These are phyloP conservation scores for Juglanconis sp. DNA, from an alignment of 2,329 filamentous ascomycete species.

Conservation along the genomic window DNA sequence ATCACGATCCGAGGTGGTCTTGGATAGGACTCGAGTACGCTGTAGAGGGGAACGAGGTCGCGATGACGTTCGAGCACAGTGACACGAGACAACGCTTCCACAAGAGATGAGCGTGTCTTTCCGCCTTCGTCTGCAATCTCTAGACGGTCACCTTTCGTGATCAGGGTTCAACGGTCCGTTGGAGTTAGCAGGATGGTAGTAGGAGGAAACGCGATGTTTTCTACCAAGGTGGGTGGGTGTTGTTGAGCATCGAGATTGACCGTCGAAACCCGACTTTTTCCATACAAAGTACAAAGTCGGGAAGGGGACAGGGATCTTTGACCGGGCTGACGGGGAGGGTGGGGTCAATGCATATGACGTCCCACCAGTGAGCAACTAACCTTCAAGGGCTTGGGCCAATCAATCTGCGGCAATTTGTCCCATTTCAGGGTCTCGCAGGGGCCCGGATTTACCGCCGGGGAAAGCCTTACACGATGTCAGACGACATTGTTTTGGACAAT, in stretches of 20 bases:
- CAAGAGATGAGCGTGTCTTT: background rate
- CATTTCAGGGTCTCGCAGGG: background rate
- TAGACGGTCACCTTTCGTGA: background rate
- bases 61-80: background rate
- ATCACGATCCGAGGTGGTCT: background rate
- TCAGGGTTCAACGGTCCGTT: no score
- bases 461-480: no score
- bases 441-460: background rate
- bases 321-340: background rate
- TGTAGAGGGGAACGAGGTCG: background rate
- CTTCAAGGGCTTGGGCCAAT: background rate
- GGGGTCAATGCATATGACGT: background rate
- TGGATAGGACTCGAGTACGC: background rate
- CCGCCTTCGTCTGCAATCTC: background rate
- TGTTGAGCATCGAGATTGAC: no score
- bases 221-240: no score
- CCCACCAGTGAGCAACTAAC: background rate
- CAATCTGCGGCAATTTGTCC: background rate
- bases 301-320: background rate
- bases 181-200: no score
- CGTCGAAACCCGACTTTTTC: conserved; percentile 6
- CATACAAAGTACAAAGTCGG: background rate
- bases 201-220: background rate
- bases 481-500: no score
- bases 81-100: background rate